These are phyloP conservation scores for Umbelopsis sp. DNA, from an alignment of 192 early-diverging fungal species.

Conservation along the genomic window DNA sequence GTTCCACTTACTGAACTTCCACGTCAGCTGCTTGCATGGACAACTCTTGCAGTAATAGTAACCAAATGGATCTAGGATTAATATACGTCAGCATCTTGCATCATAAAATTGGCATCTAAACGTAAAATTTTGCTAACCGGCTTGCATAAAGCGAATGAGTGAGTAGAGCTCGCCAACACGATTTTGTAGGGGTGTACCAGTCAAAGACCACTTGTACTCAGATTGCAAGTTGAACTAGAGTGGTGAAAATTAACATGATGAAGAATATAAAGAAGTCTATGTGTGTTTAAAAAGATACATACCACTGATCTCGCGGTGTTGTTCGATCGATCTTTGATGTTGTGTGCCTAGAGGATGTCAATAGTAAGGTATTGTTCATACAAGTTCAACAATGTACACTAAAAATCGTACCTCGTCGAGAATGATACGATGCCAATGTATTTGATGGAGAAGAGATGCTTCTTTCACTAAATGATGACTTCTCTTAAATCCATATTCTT, in stretches of 20 bases:
- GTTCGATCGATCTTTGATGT: constrained; percentile 85
- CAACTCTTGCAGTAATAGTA: constrained; percentile 88
- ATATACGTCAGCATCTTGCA: background rate
- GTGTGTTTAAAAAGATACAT: constrained; percentile 16
- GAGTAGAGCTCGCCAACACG: constrained; percentile 93
- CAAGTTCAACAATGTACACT: background rate
- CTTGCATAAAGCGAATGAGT: constrained; percentile 84
- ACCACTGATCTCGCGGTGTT: constrained; percentile 83
- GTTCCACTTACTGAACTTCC: constrained; percentile 51
- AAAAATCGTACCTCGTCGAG: constrained; percentile 62
- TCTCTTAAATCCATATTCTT: constrained; percentile 68
- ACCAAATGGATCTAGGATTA: constrained; percentile 63
- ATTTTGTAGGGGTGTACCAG: constrained; percentile 93
- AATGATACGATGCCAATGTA: constrained; percentile 83
- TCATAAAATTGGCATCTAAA: background rate
- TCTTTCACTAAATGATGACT: constrained; percentile 65
- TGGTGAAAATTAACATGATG: background rate
- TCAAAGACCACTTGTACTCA: constrained; percentile 78
- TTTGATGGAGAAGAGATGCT: constrained; percentile 65
- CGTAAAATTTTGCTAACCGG: constrained; percentile 33
- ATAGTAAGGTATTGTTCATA: background rate
- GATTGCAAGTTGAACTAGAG: constrained; percentile 67
- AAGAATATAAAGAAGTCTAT: background rate
- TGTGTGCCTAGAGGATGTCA: constrained; percentile 65
- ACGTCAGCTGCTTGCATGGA: constrained; percentile 64